Evolutionary conservation across 1,139 yeast species (phyloP).

Genomic region (Casaregolazyma suthepensis): DNA sequence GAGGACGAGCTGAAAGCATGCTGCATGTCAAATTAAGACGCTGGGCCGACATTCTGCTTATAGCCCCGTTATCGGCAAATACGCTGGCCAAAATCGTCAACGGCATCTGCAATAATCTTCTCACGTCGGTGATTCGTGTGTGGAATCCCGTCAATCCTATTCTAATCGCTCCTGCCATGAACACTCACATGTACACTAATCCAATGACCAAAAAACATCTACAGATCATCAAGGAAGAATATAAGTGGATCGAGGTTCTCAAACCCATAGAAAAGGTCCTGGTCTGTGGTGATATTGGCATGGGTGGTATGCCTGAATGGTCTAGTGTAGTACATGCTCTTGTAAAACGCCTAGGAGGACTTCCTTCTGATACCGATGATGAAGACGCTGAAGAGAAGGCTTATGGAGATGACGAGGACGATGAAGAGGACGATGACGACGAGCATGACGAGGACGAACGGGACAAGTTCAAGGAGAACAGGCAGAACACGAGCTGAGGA

Average conservation of each 20-base stretch:
- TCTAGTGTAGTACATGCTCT: conserved; percentile 78
- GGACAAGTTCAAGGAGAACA: not conserved
- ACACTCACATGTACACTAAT: conserved; percentile 91
- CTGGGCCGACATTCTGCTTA: conserved; percentile 91
- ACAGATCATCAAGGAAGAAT: conserved; percentile 50
- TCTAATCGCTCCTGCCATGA: conserved; percentile 94
- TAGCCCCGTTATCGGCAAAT: conserved; percentile 93
- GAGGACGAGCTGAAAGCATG: conserved; percentile 56
- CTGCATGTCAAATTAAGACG: conserved; percentile 83
- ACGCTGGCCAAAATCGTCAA: conserved; percentile 85
- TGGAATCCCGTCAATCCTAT: conserved; percentile 91
- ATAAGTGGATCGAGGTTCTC: conserved; percentile 71
- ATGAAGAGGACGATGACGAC: conserved; percentile 11
- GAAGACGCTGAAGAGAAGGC: conserved; percentile 36
- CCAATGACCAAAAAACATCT: conserved; percentile 87
- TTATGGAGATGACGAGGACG: conserved; percentile 14
- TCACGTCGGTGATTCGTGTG: conserved; percentile 74
- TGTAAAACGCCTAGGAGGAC: conserved; percentile 42
- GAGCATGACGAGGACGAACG: conserved; percentile 8
- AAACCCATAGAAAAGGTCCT: conserved; percentile 91
- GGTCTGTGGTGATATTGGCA: conserved; percentile 94
- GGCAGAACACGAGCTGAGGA: not conserved
- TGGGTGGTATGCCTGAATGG: conserved; percentile 99
- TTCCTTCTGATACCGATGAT: conserved; percentile 31
- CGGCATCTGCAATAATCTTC: conserved; percentile 84